Evolutionary conservation across 139 green algal species (phyloP), one percentile per base, ranked within the genome.

Genomic region (Coccomyxa sp.): DNA sequence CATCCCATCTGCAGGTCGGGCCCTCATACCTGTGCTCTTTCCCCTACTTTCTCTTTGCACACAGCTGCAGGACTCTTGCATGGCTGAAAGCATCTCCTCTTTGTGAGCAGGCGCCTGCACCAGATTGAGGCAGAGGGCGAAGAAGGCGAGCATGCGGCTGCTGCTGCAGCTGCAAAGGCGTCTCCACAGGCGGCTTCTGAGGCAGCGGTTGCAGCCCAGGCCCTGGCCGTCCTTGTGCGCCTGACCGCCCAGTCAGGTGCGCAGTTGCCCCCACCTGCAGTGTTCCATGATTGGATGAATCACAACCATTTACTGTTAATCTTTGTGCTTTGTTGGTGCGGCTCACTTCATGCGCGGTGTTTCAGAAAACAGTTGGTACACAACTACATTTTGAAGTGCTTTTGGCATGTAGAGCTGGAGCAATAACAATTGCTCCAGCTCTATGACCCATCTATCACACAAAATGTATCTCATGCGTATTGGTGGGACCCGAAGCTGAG

Each of bases 141-240:
- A 17, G 14, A 1, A 74, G 71, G 38, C 11, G 27, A 85, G 27
- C 23, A 25, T 45, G 28, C 21, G 13, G 45, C 81, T 45, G 58
- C 81, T 58, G 67, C 30, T 12, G 3, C 32, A 25, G 32, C 71
- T 10, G 18, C 60, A 38, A 16, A 58, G 13, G 18, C 80, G 58
- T 23, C 13, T 18, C 18, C 13, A 0, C 77, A 86, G 63, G 27
- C 45, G 71, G 32, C 25, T n/a, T 76, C 84, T 57, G 81, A 82
- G 17, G 79, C 80, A 17, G 75, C 89, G 14, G 82, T 88, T 10
- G 88, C 88, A 13, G 84, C 85, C 17, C 67, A 87, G 77, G 86
- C 91, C 7, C 83, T 96, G 38, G 81, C 85, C 45, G 87, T 95
- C 78, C 87, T 97, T 57, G 57, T 87, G 0, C 83, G 85, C 15